phyloP scores from a whole-genome alignment of 1,284 basidiomycete genomes.

The Athelia sp. region DNA sequence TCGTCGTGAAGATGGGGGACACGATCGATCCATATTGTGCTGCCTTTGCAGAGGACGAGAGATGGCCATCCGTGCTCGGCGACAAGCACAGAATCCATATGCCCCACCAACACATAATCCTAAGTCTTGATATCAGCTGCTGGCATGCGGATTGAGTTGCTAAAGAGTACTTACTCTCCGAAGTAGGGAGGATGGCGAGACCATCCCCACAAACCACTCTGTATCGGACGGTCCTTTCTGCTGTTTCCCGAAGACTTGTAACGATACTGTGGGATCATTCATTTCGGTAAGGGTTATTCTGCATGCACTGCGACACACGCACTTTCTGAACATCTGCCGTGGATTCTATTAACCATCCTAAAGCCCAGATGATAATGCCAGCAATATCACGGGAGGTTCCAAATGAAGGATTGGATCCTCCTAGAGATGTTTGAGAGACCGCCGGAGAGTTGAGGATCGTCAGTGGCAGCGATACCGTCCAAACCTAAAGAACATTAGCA shows the following conservation, averaged over 20 bases:
- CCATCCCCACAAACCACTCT: conserved; percentile 55
- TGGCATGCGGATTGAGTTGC: not conserved
- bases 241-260: conserved; percentile 52
- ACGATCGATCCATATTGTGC: conserved; percentile 59
- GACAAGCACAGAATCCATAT: conserved; percentile 63
- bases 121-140: conserved; percentile 15
- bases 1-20: conserved; percentile 60
- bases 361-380: conserved; percentile 60
- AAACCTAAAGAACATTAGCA: conserved; percentile 39
- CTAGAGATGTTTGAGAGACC: conserved; percentile 40
- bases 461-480: conserved; percentile 63
- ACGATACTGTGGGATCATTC: conserved; percentile 32
- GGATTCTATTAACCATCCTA: conserved; percentile 61
- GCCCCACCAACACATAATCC: conserved; percentile 72
- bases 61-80: conserved; percentile 43
- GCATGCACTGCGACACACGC: not conserved
- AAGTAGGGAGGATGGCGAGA: conserved; percentile 74
- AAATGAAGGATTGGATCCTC: conserved; percentile 48
- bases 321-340: conserved; percentile 67
- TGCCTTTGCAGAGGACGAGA: conserved; percentile 35
- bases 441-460: conserved; percentile 67
- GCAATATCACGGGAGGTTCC: conserved; percentile 64
- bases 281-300: not conserved
- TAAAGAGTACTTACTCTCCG: conserved; percentile 59
- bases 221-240: conserved; percentile 35